Evolutionary conservation across 108 stramenopile genomes (phyloP), one percentile per base, ranked within the genome.

Genomic region (Skeletonema potamos): DNA sequence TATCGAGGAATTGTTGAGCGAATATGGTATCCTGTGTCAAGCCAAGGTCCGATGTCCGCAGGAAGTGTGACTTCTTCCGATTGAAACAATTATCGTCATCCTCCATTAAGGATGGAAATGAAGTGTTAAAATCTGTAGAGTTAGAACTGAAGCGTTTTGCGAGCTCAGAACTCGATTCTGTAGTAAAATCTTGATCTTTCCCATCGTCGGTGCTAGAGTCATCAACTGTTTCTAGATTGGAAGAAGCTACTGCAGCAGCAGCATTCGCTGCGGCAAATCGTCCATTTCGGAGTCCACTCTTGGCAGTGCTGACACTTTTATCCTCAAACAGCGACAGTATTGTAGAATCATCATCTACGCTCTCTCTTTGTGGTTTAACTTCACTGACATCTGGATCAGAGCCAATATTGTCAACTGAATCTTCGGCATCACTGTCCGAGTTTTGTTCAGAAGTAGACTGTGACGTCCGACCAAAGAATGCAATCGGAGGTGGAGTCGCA

Each of bases 31-130:
- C 73, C 55, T 68, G 77, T 4, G 72, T 77, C 51, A 82, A 27
- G 17, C 77, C 82, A 29, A 82, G 39, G 43, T 82, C 82, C 18
- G 82, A 56, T 4, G 77, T 78, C 12, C 82, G 76, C 9, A 82
- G 48, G 48, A 68, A 82, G 39, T 80, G 66, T 30, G 67, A 62
- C 20, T 36, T 20, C 29, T 71, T 36, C 8, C 79, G 51, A 44
- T 76, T 37, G 18, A 76, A 76, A 7, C 18, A 24, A 68, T 28
- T 63, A 13, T 43, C 60, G 0, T 62, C 26, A 4, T 24, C 62
- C 28, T 24, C 36, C 15, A 15, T 0, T n/a, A 43, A 33, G 1
- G 62, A 22, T 27, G 36, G 27, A 28, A 43, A 37, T 10, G 62
- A 15, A 37, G 13, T 28, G 30, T 58, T 58, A 2, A 51, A 22